Base-by-base conservation (phyloP, 805 yeast species). In the Debaryomyces maramus region DNA sequence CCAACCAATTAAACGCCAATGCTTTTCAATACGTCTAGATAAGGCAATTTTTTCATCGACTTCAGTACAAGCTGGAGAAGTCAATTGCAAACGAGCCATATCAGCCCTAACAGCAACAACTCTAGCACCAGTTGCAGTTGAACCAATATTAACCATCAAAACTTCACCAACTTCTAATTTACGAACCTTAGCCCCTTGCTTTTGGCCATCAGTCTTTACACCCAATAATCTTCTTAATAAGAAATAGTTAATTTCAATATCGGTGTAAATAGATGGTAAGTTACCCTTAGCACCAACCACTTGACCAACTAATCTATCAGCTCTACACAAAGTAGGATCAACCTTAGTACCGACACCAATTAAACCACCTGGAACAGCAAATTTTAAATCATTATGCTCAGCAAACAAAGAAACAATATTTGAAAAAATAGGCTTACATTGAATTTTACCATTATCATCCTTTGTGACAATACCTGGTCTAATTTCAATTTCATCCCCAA, bases 1-100 rank as follows among this genome's bases (percentile, higher is more conserved):
- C 99, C 99, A 93, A 58, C 99, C 99, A 72, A 93, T 93, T 65
- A 93, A 78, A 79, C 99, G 93, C 96, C 97, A 93, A 70, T 93
- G 99, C 81, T 91, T 91, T 65, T 93, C 99, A 57, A 93, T 93
- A 80, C 99, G 90, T 79, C 99, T 87, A 32, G 97, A 89, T 61
- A 93, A 75, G 28, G 99, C 99, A 67, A 93, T 91, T 84, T 93
- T 91, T 75, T 93, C 99, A 53, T 95, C 88, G 37, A 91, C 78
- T 75, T 91, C 97, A 27, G 99, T 91, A 82, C 99, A 93, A 35
- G 98, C 99, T 41, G 99, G 99, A 34, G 96, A 83, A 34, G 98
- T 91, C 63, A 93, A 79, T 62, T 88, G 89, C 60, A 93, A 78
- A 78, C 97, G 88, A 33, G 99, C 99, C 97, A 95, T 88, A 79